Evolutionary conservation across 176 grass and related monocot species (phyloP).

Genomic region (Cenchrus purpureus): DNA sequence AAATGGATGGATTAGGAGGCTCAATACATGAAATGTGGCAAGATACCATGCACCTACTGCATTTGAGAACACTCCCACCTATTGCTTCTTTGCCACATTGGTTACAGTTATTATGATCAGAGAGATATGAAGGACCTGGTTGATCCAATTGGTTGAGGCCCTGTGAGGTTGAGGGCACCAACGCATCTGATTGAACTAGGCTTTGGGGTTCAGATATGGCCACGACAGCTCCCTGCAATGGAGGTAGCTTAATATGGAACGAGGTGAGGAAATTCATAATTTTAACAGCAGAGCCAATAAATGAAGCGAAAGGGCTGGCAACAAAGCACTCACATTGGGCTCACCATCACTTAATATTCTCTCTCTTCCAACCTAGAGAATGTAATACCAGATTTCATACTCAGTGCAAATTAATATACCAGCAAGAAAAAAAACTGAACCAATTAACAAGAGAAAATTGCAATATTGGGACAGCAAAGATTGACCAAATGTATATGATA

Average conservation of each 20-base stretch:
- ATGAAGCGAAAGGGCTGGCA: slow-evolving; percentile 22
- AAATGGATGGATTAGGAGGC: slow-evolving; percentile 45
- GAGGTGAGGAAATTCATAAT: slow-evolving; percentile 12
- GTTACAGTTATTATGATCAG: slow-evolving; percentile 52
- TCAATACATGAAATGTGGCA: slow-evolving; percentile 72
- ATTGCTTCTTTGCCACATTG: slow-evolving; percentile 59
- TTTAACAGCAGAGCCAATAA: slow-evolving; percentile 26
- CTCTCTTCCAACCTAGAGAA: slow-evolving; percentile 52
- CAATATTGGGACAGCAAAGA: too few relatives aligned
- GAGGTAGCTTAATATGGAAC: slow-evolving; percentile 17
- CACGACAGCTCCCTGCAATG: slow-evolving; percentile 46
- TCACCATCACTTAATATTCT: slow-evolving; percentile 37
- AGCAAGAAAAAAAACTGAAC: slow-evolving; percentile 26
- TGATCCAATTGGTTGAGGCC: slow-evolving; percentile 46
- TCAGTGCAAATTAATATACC: slow-evolving; percentile 16
- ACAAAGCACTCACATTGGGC: slow-evolving; percentile 47
- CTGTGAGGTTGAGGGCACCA: slow-evolving; percentile 30
- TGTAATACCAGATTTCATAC: slow-evolving; percentile 39
- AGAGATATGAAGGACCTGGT: slow-evolving; percentile 45
- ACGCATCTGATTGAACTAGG: slow-evolving; percentile 37
- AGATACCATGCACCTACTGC: slow-evolving; percentile 59
- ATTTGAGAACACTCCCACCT: slow-evolving; percentile 51
- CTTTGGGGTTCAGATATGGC: slow-evolving; percentile 42
- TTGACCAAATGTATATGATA: slow-evolving; percentile 17
- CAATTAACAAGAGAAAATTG: not conserved